A percentile compares a stretch with the other conserved stretches of the same genome.
phyloP scores from a whole-genome alignment of 345 rosid species.

The Trapa bicornis region DNA sequence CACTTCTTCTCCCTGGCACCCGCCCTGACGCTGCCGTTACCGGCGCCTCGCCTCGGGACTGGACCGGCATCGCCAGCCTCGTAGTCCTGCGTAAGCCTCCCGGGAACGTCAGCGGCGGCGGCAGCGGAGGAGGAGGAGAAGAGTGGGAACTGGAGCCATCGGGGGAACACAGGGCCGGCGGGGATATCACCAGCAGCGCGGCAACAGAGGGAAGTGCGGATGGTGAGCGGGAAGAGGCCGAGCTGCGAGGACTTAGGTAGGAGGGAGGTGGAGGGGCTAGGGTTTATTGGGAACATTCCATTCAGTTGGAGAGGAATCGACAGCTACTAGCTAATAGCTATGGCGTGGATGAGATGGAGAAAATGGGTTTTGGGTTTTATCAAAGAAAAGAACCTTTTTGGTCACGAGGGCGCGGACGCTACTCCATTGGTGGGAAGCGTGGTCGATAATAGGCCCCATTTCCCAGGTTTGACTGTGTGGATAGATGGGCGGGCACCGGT shows the following conservation, averaged over 20 bases:
- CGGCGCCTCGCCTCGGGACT: conserved; percentile 13
- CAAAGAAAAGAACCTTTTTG: no score
- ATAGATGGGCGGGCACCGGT: no score
- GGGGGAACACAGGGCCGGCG: conserved; percentile 29
- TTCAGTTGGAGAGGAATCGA: conserved; percentile 1
- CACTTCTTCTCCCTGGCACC: conserved; percentile 60
- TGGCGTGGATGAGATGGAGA: not conserved
- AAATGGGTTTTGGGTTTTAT: not conserved
- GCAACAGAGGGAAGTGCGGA: conserved; percentile 30
- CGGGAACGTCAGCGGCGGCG: conserved; percentile 34
- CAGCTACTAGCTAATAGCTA: not conserved
- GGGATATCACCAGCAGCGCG: conserved; percentile 57
- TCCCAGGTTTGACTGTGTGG: no score
- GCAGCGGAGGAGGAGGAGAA: conserved; percentile 16
- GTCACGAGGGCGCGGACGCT: no score
- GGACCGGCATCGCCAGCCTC: conserved; percentile 20
- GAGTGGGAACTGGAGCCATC: conserved; percentile 31
- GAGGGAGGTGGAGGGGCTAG: conserved; percentile 26
- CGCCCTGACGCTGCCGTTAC: conserved; percentile 26
- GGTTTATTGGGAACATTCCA: conserved; percentile 50
- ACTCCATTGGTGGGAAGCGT: no score
- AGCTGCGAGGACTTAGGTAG: conserved; percentile 23
- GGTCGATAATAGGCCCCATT: no score
- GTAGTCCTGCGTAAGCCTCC: conserved; percentile 33
- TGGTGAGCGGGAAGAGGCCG: conserved; percentile 4